Base-by-base conservation (phyloP, 495 filamentous ascomycete genomes). In the Neurospora sp. region DNA sequence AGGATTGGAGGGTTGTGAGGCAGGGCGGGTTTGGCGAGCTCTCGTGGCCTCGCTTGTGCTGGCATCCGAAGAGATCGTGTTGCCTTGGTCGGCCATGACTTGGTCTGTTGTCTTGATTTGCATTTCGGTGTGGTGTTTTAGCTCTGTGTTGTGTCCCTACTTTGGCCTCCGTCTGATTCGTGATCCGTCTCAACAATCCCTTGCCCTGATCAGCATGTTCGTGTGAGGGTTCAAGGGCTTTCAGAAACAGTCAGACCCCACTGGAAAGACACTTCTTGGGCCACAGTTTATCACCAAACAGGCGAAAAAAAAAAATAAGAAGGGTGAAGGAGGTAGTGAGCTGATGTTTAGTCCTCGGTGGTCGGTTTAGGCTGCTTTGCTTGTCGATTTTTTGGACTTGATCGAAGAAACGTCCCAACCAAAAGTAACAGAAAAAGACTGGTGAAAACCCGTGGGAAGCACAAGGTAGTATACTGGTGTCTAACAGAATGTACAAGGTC, bases 1-100 rank as follows among this genome's bases (percentile, higher is more conserved):
- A 41, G 70, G 74, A 20, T 76, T 69, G 16, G 77, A 74, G 20
- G 75, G 74, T 4, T 76, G 76, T 37, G 78, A 78, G 39, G 74
- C 14, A 69, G 79, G 74, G 44, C 76, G 77, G 39, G 70, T 71
- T 70, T 71, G 74, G 72, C 77, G 78, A 73, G 68, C 48, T 27
- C 53, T 65, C 70, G 44, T 14, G n/a, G 70, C 39, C 70, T 39
- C 42, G 16, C 77, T 71, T 65, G 38, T 46, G 61, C 48, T 72
- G 44, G 73, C 72, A 31, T 65, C 74, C 69, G 72, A 69, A 35
- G 27, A 65, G 22, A 31, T 35, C 6, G 53, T 65, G 27, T 37
- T 65, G 2, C 53, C 27, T 65, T 65, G 53, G 27, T 16, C 31
- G 27, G 14, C 27, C 53, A 65, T 65, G 53, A 18, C 31, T 37